Conservation (phyloP, 768 basidiomycete genomes). For the Pleurotus salmoneostramineus region DNA sequence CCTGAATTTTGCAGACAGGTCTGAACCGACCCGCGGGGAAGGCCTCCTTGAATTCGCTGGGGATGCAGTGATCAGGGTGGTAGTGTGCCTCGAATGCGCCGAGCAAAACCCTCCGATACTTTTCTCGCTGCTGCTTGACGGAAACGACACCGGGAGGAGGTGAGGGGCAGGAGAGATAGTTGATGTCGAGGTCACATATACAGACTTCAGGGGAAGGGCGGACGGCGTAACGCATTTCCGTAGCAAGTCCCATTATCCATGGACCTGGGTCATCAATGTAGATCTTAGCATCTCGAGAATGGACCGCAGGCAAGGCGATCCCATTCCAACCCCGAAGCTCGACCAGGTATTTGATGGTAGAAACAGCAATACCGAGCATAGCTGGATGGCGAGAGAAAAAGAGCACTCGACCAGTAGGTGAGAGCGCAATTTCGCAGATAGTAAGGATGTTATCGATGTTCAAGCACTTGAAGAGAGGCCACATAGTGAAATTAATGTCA, state of each 20-base stretch:
- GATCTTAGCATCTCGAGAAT: slow-evolving; percentile 87
- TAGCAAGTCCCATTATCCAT: slow-evolving; percentile 90
- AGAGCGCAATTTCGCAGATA: slow-evolving; percentile 82
- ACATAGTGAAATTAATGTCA: slow-evolving; percentile 95
- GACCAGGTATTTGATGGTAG: slow-evolving; percentile 86
- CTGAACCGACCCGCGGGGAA: slow-evolving; percentile 92
- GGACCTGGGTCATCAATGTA: slow-evolving; percentile 96
- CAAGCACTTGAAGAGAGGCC: slow-evolving; percentile 91
- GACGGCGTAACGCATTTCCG: slow-evolving; percentile 78
- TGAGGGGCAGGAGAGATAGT: slow-evolving; percentile 76
- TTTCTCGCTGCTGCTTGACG: slow-evolving; percentile 75
- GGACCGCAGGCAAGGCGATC: slow-evolving; percentile 76
- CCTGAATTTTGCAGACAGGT: slow-evolving; percentile 87
- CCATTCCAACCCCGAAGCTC: slow-evolving; percentile 94
- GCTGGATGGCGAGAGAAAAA: slow-evolving; percentile 89
- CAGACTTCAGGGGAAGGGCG: slow-evolving; percentile 78
- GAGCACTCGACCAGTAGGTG: slow-evolving; percentile 73
- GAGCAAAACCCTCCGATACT: slow-evolving; percentile 68
- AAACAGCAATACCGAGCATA: slow-evolving; percentile 92
- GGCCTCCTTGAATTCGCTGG: slow-evolving; percentile 91
- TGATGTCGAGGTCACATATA: slow-evolving; percentile 83
- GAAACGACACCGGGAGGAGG: slow-evolving; percentile 77
- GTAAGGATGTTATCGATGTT: slow-evolving; percentile 93
- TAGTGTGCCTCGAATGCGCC: slow-evolving; percentile 82
- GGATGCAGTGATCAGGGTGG: slow-evolving; percentile 84